Percentiles rank a stretch among this genome's conserved stretches.
Evolutionary conservation across 352 stramenopile genomes (phyloP).

Genomic region (Nothophytophthora sp.): DNA sequence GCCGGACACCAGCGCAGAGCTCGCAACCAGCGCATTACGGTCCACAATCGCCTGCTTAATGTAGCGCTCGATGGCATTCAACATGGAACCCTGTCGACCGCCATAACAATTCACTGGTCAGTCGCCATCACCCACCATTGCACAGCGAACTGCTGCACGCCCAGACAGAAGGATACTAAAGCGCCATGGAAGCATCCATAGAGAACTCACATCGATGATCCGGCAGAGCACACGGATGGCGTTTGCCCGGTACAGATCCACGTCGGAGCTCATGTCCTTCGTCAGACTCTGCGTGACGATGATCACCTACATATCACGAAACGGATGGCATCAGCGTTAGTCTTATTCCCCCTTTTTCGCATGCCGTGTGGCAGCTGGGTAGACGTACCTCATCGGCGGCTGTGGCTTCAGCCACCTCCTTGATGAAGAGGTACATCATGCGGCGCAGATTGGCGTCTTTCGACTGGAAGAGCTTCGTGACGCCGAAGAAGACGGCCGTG

Average conservation of each 20-base stretch:
- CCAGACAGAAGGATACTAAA: no score
- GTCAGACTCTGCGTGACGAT: constrained; percentile 99
- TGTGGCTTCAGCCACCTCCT: constrained; percentile 95
- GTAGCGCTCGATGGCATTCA: constrained; percentile 95
- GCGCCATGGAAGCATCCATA: neutral
- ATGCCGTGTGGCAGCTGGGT: neutral
- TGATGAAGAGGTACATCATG: constrained; percentile 99
- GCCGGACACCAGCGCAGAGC: constrained; percentile 96
- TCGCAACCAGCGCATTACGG: constrained; percentile 96
- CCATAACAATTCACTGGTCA: constrained; percentile 3
- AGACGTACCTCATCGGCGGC: constrained; percentile 74
- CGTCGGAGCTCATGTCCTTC: constrained; percentile 99
- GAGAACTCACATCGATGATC: constrained; percentile 87
- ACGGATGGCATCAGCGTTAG: constrained; percentile 10
- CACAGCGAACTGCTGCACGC: no score
- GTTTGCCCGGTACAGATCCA: constrained; percentile 99
- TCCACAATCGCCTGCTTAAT: constrained; percentile 99
- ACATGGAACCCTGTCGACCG: constrained; percentile 73
- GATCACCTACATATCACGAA: constrained; percentile 91
- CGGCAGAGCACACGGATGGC: constrained; percentile 98
- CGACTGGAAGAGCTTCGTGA: constrained; percentile 99
- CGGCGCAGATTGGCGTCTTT: constrained; percentile 96
- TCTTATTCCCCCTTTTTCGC: neutral
- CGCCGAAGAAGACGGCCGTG: constrained; percentile 99
- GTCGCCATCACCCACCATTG: neutral